Evolutionary conservation across 2,329 filamentous ascomycete genomes (phyloP), one percentile per base, ranked within the genome.

Genomic region (Pleoardoris graminearum): DNA sequence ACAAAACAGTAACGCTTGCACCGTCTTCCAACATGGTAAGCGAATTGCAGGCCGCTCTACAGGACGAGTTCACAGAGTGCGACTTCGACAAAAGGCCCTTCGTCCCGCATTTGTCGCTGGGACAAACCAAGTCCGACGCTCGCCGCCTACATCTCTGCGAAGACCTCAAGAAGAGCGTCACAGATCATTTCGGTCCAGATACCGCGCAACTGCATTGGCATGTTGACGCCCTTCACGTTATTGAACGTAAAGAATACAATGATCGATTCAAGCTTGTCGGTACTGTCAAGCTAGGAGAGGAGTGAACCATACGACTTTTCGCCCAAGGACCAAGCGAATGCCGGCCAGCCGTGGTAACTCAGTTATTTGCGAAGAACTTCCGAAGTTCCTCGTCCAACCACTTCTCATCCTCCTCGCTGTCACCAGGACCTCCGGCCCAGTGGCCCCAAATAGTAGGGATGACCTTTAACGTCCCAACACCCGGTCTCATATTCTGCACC

Each of bases 321-420:
- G 12, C 7, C 17, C n/a, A n/a, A n/a, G n/a, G n/a, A n/a, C n/a
- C n/a, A n/a, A n/a, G n/a, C n/a, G n/a, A n/a, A n/a, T n/a, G n/a
- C n/a, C n/a, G n/a, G n/a, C n/a, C n/a, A n/a, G n/a, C n/a, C n/a
- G n/a, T n/a, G n/a, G 14, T 14, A 32, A 12, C 14, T 58, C 30
- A 59, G 38, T 66, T 66, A 23, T 59, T 55, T 10, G 56, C 72
- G 53, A 86, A 82, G 46, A 87, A 82, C 6, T 73, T 71, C 14
- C 73, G 77, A 51, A 90, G 66, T 58, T 81, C 81, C 23, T 82
- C 76, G 65, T 91, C 86, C 36, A 92, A 75, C 87, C 88, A 92
- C 62, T 83, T 82, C 2, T 87, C 80, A 69, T 92, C 89, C 27
- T 87, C 84, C 52, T 80, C 82, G 59, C 82, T 88, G n/a, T 86